These are phyloP conservation scores for Hagleromyces aurorensis DNA, from an alignment of 805 yeast genomes.

Conservation along the genomic window DNA sequence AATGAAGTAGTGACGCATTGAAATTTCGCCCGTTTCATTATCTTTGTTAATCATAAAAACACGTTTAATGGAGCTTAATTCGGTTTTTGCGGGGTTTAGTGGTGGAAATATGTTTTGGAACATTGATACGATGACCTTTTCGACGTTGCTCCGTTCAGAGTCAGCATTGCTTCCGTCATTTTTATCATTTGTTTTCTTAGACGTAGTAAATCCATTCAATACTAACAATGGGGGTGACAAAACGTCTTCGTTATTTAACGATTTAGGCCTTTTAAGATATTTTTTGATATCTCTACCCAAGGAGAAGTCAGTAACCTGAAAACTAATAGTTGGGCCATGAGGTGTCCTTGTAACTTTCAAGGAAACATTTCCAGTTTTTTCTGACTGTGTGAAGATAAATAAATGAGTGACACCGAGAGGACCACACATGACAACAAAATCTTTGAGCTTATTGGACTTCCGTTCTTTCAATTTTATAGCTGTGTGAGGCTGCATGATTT, in stretches of 20 bases:
- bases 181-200: slow-evolving; percentile 8
- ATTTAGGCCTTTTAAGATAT: slow-evolving; percentile 69
- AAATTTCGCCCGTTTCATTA: slow-evolving; percentile 62
- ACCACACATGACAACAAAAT: slow-evolving; percentile 97
- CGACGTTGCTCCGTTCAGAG: slow-evolving; percentile 43
- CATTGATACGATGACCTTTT: slow-evolving; percentile 76
- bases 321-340: slow-evolving; percentile 88
- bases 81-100: slow-evolving; percentile 75
- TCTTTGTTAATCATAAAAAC: slow-evolving; percentile 78
- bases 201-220: slow-evolving; percentile 69
- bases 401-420: slow-evolving; percentile 89
- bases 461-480: slow-evolving; percentile 84
- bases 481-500: slow-evolving; percentile 93
- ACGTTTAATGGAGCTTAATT: slow-evolving; percentile 66
- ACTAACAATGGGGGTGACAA: slow-evolving; percentile 83
- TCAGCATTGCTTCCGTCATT: slow-evolving; percentile 10
- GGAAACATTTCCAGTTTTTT: slow-evolving; percentile 68
- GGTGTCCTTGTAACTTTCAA: slow-evolving; percentile 83
- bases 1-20: slow-evolving; percentile 83
- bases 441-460: slow-evolving; percentile 78
- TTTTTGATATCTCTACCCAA: slow-evolving; percentile 71
- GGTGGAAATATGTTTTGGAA: slow-evolving; percentile 97
- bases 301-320: slow-evolving; percentile 69
- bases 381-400: slow-evolving; percentile 78
- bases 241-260: slow-evolving; percentile 62